These are phyloP conservation scores for Echria macrotheca DNA, from an alignment of 495 filamentous ascomycete species.

Conservation along the genomic window DNA sequence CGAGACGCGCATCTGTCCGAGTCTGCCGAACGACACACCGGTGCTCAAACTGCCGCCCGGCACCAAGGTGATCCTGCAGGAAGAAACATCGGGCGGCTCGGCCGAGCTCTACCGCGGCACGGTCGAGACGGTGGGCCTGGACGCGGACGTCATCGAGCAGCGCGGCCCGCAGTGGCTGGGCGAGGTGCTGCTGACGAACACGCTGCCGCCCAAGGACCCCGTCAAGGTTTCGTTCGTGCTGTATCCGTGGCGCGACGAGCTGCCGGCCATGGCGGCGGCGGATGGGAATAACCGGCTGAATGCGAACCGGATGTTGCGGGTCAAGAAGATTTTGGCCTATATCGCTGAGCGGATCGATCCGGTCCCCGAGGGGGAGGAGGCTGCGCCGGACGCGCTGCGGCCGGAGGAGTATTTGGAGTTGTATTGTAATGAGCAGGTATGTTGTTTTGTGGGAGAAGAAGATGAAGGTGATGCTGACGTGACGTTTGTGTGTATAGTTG, in stretches of 20 bases:
- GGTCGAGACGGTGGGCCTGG: slow-evolving; percentile 67
- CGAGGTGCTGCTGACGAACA: slow-evolving; percentile 82
- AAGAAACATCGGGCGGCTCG: slow-evolving; percentile 87
- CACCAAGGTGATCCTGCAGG: slow-evolving; percentile 89
- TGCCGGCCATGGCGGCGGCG: slow-evolving; percentile 63
- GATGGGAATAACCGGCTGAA: slow-evolving; percentile 84
- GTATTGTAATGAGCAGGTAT: slow-evolving; percentile 86
- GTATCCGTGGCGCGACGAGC: slow-evolving; percentile 70
- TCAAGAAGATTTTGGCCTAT: slow-evolving; percentile 91
- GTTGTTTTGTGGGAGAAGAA: slow-evolving; percentile 31
- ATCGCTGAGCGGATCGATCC: slow-evolving; percentile 87
- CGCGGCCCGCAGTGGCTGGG: slow-evolving; percentile 86
- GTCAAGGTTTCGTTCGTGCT: slow-evolving; percentile 90
- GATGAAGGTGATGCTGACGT: slow-evolving; percentile 7
- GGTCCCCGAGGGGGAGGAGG: slow-evolving; percentile 37
- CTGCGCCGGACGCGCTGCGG: slow-evolving; percentile 56
- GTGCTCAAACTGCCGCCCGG: slow-evolving; percentile 69
- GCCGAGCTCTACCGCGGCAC: slow-evolving; percentile 88
- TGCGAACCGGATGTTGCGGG: slow-evolving; percentile 92
- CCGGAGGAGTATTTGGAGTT: slow-evolving; percentile 92
- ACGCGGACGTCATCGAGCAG: slow-evolving; percentile 79
- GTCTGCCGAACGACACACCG: slow-evolving; percentile 77
- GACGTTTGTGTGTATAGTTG: slow-evolving; percentile 26
- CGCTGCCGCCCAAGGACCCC: slow-evolving; percentile 81
- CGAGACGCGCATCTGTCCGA: slow-evolving; percentile 66